Base-by-base conservation (phyloP, 495 filamentous ascomycete species). In the Aspergillus cristatus region DNA sequence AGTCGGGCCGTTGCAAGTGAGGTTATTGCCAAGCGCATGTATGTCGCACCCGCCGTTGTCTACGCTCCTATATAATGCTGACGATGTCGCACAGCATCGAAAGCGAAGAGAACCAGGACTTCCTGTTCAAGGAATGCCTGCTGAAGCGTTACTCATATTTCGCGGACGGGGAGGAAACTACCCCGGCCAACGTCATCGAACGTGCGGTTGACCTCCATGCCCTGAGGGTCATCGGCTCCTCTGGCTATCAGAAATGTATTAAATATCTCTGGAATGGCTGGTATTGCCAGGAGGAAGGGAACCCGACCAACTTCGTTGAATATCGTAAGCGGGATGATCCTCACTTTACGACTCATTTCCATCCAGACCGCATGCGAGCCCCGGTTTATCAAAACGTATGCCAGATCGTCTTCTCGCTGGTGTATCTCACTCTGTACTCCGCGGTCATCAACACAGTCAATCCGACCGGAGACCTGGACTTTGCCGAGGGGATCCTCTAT, bases 171-270 rank as follows among this genome's bases (percentile, higher is more conserved):
- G 65, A 82, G 40, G 68, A 82, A 29, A 86, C 84, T 2, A 60
- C 68, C 12, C 84, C 88, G 1, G 65, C 81, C 40, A 98, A 96
- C 53, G 91, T 84, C 14, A 68, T 98, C 44, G 91, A 98, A 59
- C 79, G 84, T 34, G 83, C 93, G 0, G 86, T 97, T 28, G 91
- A 98, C 55, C 69, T 96, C 13, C 90, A 97, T 55, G 86, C 90
- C 6, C 64, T 96, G 14, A 70, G 76, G 17, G 74, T 97, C 18
- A 96, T 96, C 41, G 83, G 84, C 12, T 86, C 81, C 11, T 84
- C 84, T 1, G 88, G 90, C n/a, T 98, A 95, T 51, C 91, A 98
- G 50, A 91, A 82, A 58, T 96, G 90, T 53, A 85, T 96, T 50
- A 74, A 68, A 32, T 89, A 86, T 49, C 79, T 98, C 34, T 98